Percentiles rank a stretch among this genome's conserved stretches.
phyloP scores from a whole-genome alignment of 805 yeast genomes.

The Lachancea dasiensis region DNA sequence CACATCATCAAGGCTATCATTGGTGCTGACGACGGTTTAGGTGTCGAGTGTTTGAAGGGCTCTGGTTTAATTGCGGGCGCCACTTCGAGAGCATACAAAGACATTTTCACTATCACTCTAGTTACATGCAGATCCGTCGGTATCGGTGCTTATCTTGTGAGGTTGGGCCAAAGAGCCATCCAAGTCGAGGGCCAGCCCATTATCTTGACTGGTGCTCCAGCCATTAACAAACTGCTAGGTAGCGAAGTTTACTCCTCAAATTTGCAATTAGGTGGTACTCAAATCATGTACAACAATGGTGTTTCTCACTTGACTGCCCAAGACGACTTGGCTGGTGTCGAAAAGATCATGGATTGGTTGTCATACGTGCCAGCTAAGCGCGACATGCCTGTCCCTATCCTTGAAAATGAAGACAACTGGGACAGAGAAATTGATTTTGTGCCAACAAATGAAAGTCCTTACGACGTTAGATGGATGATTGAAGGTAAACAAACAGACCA shows the following conservation, averaged over 20 bases:
- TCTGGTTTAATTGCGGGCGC: constrained; percentile 99
- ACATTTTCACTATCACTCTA: constrained; percentile 93
- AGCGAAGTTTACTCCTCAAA: constrained; percentile 96
- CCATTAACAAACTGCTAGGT: constrained; percentile 93
- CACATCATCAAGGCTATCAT: constrained; percentile 75
- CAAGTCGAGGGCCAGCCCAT: constrained; percentile 99
- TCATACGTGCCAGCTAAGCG: constrained; percentile 90
- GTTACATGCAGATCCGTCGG: constrained; percentile 99
- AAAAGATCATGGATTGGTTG: constrained; percentile 91
- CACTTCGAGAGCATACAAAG: constrained; percentile 95
- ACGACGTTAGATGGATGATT: constrained; percentile 93
- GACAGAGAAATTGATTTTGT: constrained; percentile 82
- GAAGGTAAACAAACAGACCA: constrained; percentile 74
- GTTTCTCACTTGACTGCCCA: constrained; percentile 96
- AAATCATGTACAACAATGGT: constrained; percentile 97
- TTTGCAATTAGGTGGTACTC: constrained; percentile 98
- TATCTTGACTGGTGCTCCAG: constrained; percentile 98
- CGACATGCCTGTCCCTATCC: constrained; percentile 83
- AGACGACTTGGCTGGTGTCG: constrained; percentile 95
- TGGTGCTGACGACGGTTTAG: constrained; percentile 94
- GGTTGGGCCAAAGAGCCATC: constrained; percentile 98
- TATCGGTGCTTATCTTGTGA: constrained; percentile 97
- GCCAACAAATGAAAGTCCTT: constrained; percentile 67
- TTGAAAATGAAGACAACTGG: constrained; percentile 81
- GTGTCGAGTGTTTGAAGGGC: constrained; percentile 97